A percentile compares a stretch with the other conserved stretches of the same genome.
Evolutionary conservation across 2,329 filamentous ascomycete genomes (phyloP).

Genomic region (Eutypella sp.): DNA sequence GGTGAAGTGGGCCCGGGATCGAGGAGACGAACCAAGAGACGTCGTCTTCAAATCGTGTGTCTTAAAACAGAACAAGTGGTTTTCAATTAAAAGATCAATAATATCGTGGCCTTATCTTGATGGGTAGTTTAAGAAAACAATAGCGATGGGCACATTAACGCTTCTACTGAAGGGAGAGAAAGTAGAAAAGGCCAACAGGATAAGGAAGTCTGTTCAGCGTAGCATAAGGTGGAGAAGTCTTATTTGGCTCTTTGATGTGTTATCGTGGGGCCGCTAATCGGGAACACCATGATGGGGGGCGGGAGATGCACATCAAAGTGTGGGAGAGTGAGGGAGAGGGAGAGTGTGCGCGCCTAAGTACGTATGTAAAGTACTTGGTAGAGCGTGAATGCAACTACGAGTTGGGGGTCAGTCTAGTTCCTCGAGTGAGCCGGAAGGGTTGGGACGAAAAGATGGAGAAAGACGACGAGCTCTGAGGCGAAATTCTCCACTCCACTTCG

Average conservation of each 20-base stretch:
- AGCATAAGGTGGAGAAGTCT: conserved; percentile 25
- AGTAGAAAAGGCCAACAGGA: conserved; percentile 19
- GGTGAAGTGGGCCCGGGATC: too few relatives aligned
- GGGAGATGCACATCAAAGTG: conserved; percentile 27
- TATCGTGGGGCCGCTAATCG: conserved; percentile 27
- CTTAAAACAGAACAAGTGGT: too few relatives aligned
- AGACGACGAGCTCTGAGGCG: neutral
- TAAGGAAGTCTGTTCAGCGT: conserved; percentile 26
- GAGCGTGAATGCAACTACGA: neutral
- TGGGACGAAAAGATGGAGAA: neutral
- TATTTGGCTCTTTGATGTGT: conserved; percentile 27
- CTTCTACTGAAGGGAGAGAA: neutral
- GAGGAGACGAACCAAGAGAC: too few relatives aligned
- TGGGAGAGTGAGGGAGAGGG: conserved; percentile 20
- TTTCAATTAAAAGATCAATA: too few relatives aligned
- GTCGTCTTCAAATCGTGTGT: too few relatives aligned
- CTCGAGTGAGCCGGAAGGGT: neutral
- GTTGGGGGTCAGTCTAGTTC: neutral
- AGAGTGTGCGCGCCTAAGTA: conserved; percentile 4
- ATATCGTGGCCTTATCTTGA: too few relatives aligned
- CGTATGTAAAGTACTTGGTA: neutral
- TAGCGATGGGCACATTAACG: neutral
- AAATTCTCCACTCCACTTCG: neutral
- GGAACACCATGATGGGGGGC: conserved; percentile 24
- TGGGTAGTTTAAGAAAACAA: too few relatives aligned